Base-by-base conservation (phyloP, 2,329 filamentous ascomycete genomes). In the Plectosphaerella cucumerina region DNA sequence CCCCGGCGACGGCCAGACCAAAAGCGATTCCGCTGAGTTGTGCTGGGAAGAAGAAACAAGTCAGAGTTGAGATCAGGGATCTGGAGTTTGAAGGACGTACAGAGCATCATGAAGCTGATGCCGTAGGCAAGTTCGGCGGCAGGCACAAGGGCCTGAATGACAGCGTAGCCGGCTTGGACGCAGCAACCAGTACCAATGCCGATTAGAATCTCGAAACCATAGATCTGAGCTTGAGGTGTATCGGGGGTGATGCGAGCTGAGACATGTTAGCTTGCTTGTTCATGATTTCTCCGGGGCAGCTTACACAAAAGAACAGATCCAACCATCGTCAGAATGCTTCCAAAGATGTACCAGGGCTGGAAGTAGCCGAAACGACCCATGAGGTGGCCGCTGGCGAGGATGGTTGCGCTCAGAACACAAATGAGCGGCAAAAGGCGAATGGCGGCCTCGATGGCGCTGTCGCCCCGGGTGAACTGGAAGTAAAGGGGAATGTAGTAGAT, bases 401-500 rank as follows among this genome's bases (percentile, higher is more conserved):
- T 58, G 37, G 67, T 53, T 12, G 70, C 64, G 2, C 70, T 49
- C 1, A 72, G 35, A 15, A 44, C 23, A 22, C 69, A 52, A 42
- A 76, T 69, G 47, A 73, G 65, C 0, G 74, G 71, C 6, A 77
- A 58, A 1, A 76, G 60, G 10, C 67, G 62, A 1, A 73, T 65
- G 1, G 62, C 72, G 10, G 73, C 66, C 14, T 68, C 52, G 3
- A 77, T 57, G 0, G 72, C 63, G 0, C 56, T 61, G 41, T 76
- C 74, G 5, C 67, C 68, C 2, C 63, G 61, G 0, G 66, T 66
- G 58, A 78, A 80, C 54, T 77, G 71, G 58, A 80, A 80, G 58
- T 68, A 75, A 0, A 80, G 58, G 0, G 77, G 76, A 6, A 77
- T 69, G 56, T 73, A 79, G 58, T 78, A 80, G n/a, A 73, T 60